phyloP scores from a whole-genome alignment of 2,329 filamentous ascomycete genomes.

The Cladosporium sp. region DNA sequence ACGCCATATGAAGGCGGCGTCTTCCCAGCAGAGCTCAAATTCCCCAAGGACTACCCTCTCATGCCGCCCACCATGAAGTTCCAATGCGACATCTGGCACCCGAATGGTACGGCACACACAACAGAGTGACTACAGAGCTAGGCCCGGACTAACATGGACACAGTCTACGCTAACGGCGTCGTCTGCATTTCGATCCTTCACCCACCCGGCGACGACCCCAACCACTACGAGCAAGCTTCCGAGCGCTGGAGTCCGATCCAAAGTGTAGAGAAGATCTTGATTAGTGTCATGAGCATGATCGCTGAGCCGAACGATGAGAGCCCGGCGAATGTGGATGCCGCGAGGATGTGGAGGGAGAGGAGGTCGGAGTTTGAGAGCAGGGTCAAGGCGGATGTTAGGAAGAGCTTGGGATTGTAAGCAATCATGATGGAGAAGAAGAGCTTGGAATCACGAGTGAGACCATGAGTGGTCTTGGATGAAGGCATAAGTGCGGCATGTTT shows the following conservation, averaged over 20 bases:
- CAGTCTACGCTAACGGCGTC: slow-evolving; percentile 86
- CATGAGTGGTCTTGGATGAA: background rate
- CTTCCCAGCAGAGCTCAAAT: slow-evolving; percentile 91
- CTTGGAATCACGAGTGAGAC: background rate
- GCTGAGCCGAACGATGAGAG: slow-evolving; percentile 97
- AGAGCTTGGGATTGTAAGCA: slow-evolving; percentile 70
- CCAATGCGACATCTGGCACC: slow-evolving; percentile 90
- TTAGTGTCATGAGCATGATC: slow-evolving; percentile 97
- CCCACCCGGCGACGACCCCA: slow-evolving; percentile 92
- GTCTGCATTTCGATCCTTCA: slow-evolving; percentile 99
- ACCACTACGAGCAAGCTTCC: slow-evolving; percentile 94
- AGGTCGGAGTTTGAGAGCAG: slow-evolving; percentile 80
- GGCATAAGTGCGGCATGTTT: background rate
- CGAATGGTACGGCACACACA: slow-evolving; percentile 67
- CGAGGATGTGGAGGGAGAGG: slow-evolving; percentile 91
- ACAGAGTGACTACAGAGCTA: background rate
- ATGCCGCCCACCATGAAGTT: slow-evolving; percentile 97
- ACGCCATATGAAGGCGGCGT: slow-evolving; percentile 96
- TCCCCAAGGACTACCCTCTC: slow-evolving; percentile 95
- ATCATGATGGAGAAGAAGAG: background rate
- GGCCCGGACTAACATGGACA: background rate
- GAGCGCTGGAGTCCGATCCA: slow-evolving; percentile 97
- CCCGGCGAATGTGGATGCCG: slow-evolving; percentile 92
- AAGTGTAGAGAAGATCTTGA: slow-evolving; percentile 95
- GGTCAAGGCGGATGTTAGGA: slow-evolving; percentile 79